Percentiles rank a stretch among this genome's conserved stretches.
Evolutionary conservation across 2,329 filamentous ascomycete species (phyloP).

Genomic region (Penicillium sp.): DNA sequence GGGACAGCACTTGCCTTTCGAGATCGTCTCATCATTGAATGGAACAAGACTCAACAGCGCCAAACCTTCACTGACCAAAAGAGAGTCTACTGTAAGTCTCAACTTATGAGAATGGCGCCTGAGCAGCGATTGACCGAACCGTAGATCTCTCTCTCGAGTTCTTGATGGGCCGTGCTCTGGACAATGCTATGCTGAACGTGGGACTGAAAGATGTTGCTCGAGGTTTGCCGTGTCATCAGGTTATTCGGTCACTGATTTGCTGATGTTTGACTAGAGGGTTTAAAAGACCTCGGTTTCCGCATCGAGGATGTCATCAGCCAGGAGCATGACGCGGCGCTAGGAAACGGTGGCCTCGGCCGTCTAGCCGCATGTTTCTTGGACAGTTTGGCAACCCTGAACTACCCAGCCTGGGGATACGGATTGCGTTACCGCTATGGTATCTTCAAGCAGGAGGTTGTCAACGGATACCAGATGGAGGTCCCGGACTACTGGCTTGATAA

Average conservation of each 20-base stretch:
- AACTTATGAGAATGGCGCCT: background rate
- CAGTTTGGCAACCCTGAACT: slow-evolving; percentile 90
- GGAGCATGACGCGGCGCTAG: slow-evolving; percentile 92
- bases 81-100: slow-evolving; percentile 74
- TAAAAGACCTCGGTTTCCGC: slow-evolving; percentile 87
- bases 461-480: slow-evolving; percentile 96
- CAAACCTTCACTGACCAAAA: slow-evolving; percentile 90
- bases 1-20: slow-evolving; percentile 89
- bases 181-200: slow-evolving; percentile 98
- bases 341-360: slow-evolving; percentile 91
- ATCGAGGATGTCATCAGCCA: slow-evolving; percentile 94
- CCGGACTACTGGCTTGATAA: slow-evolving; percentile 99
- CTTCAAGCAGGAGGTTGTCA: slow-evolving; percentile 98
- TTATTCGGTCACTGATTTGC: slow-evolving; percentile 15
- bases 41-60: slow-evolving; percentile 97
- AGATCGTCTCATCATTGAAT: slow-evolving; percentile 87
- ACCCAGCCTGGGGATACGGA: slow-evolving; percentile 95
- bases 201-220: slow-evolving; percentile 80
- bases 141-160: slow-evolving; percentile 90
- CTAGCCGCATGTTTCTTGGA: slow-evolving; percentile 96
- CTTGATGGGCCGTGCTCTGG: slow-evolving; percentile 90
- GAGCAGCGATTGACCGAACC: background rate
- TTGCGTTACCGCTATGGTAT: slow-evolving; percentile 94
- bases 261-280: slow-evolving; percentile 60
- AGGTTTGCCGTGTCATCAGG: slow-evolving; percentile 53